A percentile compares a stretch with the other conserved stretches of the same genome.
These are phyloP conservation scores for Globisporangium camurandrum DNA, from an alignment of 352 stramenopile species.

Conservation along the genomic window DNA sequence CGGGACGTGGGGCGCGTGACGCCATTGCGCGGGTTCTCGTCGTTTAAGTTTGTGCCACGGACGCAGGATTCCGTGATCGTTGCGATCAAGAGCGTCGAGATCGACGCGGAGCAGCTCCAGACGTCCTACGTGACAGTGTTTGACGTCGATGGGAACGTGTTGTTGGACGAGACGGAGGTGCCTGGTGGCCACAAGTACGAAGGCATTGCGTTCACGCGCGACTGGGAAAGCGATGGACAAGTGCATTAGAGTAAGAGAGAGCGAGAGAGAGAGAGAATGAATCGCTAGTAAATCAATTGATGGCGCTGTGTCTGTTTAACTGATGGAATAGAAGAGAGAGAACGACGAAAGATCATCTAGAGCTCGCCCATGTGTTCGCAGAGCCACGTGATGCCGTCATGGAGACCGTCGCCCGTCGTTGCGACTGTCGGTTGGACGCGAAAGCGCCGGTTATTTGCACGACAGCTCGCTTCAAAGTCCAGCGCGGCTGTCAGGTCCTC, in stretches of 20 bases:
- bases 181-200: constrained; percentile 91
- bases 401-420: constrained; percentile 68
- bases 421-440: constrained; percentile 60
- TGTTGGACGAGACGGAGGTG: constrained; percentile 89
- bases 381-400: constrained; percentile 69
- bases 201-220: constrained; percentile 86
- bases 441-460: constrained; percentile 38
- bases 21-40: constrained; percentile 88
- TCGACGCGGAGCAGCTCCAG: constrained; percentile 85
- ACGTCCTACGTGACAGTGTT: constrained; percentile 92
- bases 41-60: constrained; percentile 92
- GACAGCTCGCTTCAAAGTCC: constrained; percentile 42
- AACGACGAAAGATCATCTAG: constrained; percentile 6
- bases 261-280: constrained; percentile 3
- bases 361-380: constrained; percentile 71
- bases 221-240: constrained; percentile 38
- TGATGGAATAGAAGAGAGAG: background rate
- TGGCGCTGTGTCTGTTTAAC: no score
- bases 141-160: constrained; percentile 83
- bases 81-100: constrained; percentile 91
- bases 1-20: constrained; percentile 76
- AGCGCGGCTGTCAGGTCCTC: constrained; percentile 42
- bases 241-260: background rate
- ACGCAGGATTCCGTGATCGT: constrained; percentile 88
- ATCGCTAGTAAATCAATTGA: no score